Conservation (phyloP, 83 land plant genomes). For the Diphasiastrum complanatum region DNA sequence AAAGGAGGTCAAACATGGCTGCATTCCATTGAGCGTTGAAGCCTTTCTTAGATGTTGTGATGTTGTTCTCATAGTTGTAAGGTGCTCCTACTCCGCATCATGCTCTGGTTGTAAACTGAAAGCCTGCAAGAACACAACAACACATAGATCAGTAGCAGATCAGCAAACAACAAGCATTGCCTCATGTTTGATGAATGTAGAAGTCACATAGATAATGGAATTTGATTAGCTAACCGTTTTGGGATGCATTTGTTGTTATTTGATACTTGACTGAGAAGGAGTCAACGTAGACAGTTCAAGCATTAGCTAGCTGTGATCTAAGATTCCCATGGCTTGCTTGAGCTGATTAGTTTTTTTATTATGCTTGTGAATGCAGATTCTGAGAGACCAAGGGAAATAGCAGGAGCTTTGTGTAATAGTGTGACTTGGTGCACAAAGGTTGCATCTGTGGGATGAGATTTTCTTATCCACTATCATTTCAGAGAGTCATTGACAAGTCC, state of each 20-base stretch:
- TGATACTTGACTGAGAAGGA: conserved; percentile 46
- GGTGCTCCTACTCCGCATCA: conserved; percentile 58
- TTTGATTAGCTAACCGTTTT: conserved; percentile 30
- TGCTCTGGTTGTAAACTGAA: conserved; percentile 36
- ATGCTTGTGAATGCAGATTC: too few relatives aligned
- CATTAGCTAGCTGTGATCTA: conserved; percentile 19
- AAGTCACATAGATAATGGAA: not conserved
- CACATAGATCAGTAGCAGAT: not conserved
- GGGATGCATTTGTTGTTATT: conserved; percentile 32
- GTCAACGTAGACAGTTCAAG: conserved; percentile 35
- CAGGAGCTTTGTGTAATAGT: too few relatives aligned
- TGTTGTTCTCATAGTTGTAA: conserved; percentile 43
- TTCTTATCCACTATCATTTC: too few relatives aligned
- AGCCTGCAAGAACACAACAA: conserved; percentile 33
- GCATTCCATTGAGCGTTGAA: too few relatives aligned
- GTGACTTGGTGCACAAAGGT: too few relatives aligned
- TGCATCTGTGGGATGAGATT: too few relatives aligned
- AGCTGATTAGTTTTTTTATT: too few relatives aligned
- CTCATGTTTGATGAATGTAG: not conserved
- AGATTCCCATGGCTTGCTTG: conserved; percentile 30
- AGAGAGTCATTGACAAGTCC: too few relatives aligned
- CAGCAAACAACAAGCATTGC: not conserved
- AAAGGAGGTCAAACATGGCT: too few relatives aligned
- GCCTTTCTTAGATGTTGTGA: too few relatives aligned
- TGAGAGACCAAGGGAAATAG: too few relatives aligned